Percentiles rank a stretch among this genome's conserved stretches.
Conservation (phyloP, 2,329 filamentous ascomycete species). For the Colletotrichum limetticola region DNA sequence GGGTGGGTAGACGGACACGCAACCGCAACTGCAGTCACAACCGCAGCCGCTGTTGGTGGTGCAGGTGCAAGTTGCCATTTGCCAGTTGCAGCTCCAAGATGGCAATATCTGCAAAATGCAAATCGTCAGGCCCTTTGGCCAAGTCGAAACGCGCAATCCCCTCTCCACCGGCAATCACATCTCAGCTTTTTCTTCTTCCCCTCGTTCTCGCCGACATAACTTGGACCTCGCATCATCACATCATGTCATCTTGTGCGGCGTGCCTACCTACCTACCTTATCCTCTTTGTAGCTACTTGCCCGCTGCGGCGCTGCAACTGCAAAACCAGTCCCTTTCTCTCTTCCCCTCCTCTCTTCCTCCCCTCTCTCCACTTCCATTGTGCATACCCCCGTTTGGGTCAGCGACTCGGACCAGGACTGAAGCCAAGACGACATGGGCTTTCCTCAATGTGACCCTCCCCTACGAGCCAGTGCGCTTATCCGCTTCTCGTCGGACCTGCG, state of each 20-base stretch:
- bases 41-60: neutral
- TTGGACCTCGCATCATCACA: constrained; percentile 8
- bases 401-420: constrained; percentile 1
- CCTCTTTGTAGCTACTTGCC: neutral
- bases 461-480: constrained; percentile 47
- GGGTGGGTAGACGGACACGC: neutral
- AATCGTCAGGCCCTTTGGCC: neutral
- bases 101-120: neutral
- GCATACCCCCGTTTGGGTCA: constrained; percentile 8
- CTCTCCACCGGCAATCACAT: constrained; percentile 22
- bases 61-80: neutral
- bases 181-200: constrained; percentile 6
- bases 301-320: neutral
- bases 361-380: neutral
- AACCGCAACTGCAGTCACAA: neutral
- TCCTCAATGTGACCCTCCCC: constrained; percentile 32
- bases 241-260: constrained; percentile 20
- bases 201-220: neutral
- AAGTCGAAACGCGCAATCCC: constrained; percentile 15
- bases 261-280: neutral
- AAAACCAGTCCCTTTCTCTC: constrained; percentile 5
- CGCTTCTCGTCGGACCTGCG: constrained; percentile 55
- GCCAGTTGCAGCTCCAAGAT: neutral
- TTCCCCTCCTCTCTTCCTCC: neutral
- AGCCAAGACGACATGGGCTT: constrained; percentile 12